Base-by-base conservation (phyloP, 768 basidiomycete species). In the Lyophyllum semitale region DNA sequence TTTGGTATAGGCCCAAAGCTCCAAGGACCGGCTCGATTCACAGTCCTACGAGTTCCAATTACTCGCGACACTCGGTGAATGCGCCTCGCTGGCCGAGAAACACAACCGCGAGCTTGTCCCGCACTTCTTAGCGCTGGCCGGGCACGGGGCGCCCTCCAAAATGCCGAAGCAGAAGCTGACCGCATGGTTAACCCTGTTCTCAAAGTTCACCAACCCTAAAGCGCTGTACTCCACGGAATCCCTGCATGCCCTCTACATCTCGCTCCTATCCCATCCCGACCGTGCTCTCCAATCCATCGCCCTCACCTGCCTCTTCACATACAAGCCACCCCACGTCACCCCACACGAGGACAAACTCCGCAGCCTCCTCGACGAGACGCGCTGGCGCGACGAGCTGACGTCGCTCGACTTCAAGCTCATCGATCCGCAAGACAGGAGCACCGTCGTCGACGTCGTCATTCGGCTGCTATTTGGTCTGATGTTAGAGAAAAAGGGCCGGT, bases 121-220 rank as follows among this genome's bases (percentile, higher is more conserved):
- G 0, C 79, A 89, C 53, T 97, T 98, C 75, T 77, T 98, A 60
- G 47, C 69, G 54, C 62, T 83, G 42, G 77, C 73, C 29, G 73
- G 73, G 13, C 70, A 77, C n/a, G 69, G 73, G 47, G 62, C 63
- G 3, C 55, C 69, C 4, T 64, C 74, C 3, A 78, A 74, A 42
- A 69, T 89, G 7, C 71, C 84, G 2, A 85, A 84, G 40, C 69
- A 77, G 26, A 88, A 86, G 65, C 81, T 97, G 9, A 73, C 73
- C 15, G 77, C 83, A 0, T 98, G 92, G 87, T 83, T 98, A 25
- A 82, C 82, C 18, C 79, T 98, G 11, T 92, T 98, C 70, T 81
- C 91, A 47, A 96, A 95, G 67, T 91, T 99, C 67, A 74, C 75
- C 62, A 98, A 98, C 65, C 96, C 95, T n/a, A 96, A 93, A 72